phyloP scores from a whole-genome alignment of 2,329 filamentous ascomycete genomes.

The Diaporthe sp. region DNA sequence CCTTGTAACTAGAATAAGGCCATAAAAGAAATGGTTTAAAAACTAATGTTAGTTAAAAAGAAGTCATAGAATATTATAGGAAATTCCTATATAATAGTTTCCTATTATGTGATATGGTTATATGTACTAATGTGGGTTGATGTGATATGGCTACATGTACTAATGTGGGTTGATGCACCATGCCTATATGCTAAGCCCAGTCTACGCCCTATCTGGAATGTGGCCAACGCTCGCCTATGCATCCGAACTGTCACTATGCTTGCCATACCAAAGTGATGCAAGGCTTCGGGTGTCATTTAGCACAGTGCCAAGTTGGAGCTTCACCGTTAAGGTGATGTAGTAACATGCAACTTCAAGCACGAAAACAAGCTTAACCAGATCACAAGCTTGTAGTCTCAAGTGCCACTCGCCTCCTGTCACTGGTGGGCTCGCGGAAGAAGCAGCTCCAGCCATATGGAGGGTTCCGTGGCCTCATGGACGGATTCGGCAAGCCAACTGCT shows the following conservation, averaged over 20 bases:
- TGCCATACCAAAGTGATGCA: not conserved
- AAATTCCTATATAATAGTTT: too few relatives aligned
- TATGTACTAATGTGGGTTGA: too few relatives aligned
- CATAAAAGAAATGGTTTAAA: too few relatives aligned
- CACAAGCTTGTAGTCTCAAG: conserved; percentile 10
- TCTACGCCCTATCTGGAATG: conserved; percentile 1
- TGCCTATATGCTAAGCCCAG: not conserved
- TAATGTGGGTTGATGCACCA: not conserved
- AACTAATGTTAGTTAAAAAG: too few relatives aligned
- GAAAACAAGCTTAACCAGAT: conserved; percentile 18
- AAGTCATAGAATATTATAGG: too few relatives aligned
- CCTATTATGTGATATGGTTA: not conserved
- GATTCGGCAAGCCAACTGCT: conserved; percentile 7
- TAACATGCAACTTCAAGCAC: conserved; percentile 9
- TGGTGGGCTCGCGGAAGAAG: conserved; percentile 4
- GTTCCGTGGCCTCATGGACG: conserved; percentile 10
- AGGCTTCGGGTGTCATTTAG: conserved; percentile 13
- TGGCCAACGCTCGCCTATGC: not conserved
- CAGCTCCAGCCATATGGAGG: not conserved
- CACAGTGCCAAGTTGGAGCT: conserved; percentile 9
- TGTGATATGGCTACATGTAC: too few relatives aligned
- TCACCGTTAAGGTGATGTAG: conserved; percentile 12
- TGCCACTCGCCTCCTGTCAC: not conserved
- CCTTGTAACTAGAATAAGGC: too few relatives aligned
- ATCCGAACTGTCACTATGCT: not conserved